These are phyloP conservation scores for Metschnikowia rubicola DNA, from an alignment of 805 yeast species.

Conservation along the genomic window DNA sequence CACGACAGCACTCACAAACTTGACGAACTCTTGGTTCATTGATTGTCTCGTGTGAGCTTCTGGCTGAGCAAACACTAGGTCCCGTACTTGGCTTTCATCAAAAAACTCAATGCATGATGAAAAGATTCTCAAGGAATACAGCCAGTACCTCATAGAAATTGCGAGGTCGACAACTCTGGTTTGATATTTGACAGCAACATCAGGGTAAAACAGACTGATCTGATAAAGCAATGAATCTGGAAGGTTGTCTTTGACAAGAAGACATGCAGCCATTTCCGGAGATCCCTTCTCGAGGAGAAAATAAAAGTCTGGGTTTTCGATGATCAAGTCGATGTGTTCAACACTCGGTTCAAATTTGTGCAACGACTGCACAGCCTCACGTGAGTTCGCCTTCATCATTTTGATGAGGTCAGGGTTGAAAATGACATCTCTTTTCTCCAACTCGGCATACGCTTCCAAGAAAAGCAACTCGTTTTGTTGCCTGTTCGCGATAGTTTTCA, in stretches of 20 bases:
- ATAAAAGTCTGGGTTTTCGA: constrained; percentile 6
- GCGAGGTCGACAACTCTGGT: constrained; percentile 15
- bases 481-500: constrained; percentile 6
- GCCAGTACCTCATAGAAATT: constrained; percentile 17
- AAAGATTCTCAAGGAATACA: constrained; percentile 19
- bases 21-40: constrained; percentile 25
- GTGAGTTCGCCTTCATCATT: constrained; percentile 7
- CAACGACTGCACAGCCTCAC: constrained; percentile 8
- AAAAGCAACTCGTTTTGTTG: constrained; percentile 9
- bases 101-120: constrained; percentile 9
- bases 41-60: constrained; percentile 27
- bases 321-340: constrained; percentile 7
- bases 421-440: constrained; percentile 1
- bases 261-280: constrained; percentile 1
- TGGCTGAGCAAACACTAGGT: constrained; percentile 21
- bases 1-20: constrained; percentile 21
- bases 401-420: constrained; percentile 9
- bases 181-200: constrained; percentile 9
- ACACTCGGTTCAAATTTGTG: background rate
- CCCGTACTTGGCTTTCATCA: constrained; percentile 13
- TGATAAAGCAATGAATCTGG: constrained; percentile 15
- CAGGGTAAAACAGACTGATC: constrained; percentile 11
- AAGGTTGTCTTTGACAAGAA: constrained; percentile 1
- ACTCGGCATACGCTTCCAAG: constrained; percentile 4
- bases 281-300: constrained; percentile 10